Evolutionary conservation across 352 stramenopile genomes (phyloP), one percentile per base, ranked within the genome.

Genomic region (Globisporangium middletonii): DNA sequence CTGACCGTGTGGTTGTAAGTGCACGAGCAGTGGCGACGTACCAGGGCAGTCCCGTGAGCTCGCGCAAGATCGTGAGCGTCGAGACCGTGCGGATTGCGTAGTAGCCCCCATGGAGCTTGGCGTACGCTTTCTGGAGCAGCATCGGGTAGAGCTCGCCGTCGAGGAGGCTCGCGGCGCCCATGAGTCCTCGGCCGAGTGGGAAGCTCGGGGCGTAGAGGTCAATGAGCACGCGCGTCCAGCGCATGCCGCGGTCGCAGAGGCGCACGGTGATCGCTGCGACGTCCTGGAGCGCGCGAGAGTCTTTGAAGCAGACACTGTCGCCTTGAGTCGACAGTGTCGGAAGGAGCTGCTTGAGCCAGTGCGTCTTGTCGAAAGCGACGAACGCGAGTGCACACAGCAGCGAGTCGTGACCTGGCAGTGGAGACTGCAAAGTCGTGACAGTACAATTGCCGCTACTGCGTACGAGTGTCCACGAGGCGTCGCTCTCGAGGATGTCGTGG

Each of bases 71-170:
- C 4, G 38, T 4, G 19, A 75, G 55, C 1, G 71, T 75, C 1
- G 76, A 18, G 28, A 76, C 45, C 0, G 8, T 45, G 0, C 52
- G 18, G 33, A 81, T 38, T 3, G 59, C 50, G 1, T 42, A 46
- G 44, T 83, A 89, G 56, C 67, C 72, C 4, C 75, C 74, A 55
- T 69, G 69, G 9, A 81, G 44, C 41, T 89, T 89, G 5, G 72
- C 79, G 16, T 69, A 75, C n/a, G 76, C 76, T 49, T 89, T 89
- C 19, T 87, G 72, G 0, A 89, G 59, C 4, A 86, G 43, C 23
- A 68, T 56, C 1, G 66, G 43, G 18, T 70, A 87, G 4, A 73
- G 37, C 30, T 84, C 72, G 2, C 72, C 71, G 19, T 59, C 42
- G 2, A 19, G 5, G 18, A 59, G 64, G 28, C 56, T 68, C 15